These are phyloP conservation scores for Drosera capensis DNA, from an alignment of 148 eudicot species.

Conservation along the genomic window DNA sequence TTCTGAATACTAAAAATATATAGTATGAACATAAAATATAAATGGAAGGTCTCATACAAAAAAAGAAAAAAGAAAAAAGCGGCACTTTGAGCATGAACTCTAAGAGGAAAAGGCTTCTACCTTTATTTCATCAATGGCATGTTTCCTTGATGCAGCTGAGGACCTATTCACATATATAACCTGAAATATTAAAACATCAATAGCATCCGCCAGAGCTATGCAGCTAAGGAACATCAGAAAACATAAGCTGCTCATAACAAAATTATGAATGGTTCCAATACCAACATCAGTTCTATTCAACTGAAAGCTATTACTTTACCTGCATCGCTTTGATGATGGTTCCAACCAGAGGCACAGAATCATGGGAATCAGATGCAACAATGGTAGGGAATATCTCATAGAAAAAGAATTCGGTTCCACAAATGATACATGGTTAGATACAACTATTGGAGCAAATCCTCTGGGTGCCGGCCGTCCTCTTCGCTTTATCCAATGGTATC, in stretches of 20 bases:
- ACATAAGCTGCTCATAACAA: not conserved
- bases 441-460: conserved; percentile 78
- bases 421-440: conserved; percentile 93
- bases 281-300: not conserved
- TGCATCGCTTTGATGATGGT: conserved; percentile 98
- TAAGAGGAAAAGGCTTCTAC: conserved; percentile 20
- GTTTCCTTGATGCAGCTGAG: conserved; percentile 70
- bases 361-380: conserved; percentile 88
- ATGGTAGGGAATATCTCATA: conserved; percentile 88
- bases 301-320: conserved; percentile 24
- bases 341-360: conserved; percentile 85
- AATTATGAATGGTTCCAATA: not conserved
- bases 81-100: not conserved
- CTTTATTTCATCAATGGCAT: conserved; percentile 91
- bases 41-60: not conserved
- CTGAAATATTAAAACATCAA: conserved; percentile 18
- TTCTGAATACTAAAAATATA: not conserved
- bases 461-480: conserved; percentile 86
- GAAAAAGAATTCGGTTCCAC: conserved; percentile 89
- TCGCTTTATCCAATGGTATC: conserved; percentile 90
- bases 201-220: not conserved
- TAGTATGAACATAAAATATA: too few species aligned
- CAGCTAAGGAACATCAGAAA: not conserved
- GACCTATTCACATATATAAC: conserved; percentile 93
- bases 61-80: not conserved